Evolutionary conservation across 495 filamentous ascomycete genomes (phyloP).

Genomic region (Chaetomium fimeti): DNA sequence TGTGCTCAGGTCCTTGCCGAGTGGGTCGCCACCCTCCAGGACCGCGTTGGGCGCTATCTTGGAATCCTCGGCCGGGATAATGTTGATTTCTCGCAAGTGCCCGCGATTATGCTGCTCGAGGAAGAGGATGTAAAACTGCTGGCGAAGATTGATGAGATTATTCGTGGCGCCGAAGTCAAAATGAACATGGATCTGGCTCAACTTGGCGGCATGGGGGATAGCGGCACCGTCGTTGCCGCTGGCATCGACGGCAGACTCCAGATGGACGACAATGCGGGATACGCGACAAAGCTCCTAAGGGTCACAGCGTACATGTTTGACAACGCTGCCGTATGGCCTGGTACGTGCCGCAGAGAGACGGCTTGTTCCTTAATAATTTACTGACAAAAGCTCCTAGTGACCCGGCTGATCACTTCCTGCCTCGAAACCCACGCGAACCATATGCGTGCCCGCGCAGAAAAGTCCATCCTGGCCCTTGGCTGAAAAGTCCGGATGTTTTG

Average conservation of each 20-base stretch:
- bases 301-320: conserved; percentile 89
- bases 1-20: conserved; percentile 96
- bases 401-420: conserved; percentile 81
- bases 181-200: conserved; percentile 57
- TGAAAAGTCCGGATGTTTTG: neutral
- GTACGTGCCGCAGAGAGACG: conserved; percentile 49
- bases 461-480: conserved; percentile 48
- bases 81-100: conserved; percentile 71
- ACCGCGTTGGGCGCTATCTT: conserved; percentile 84
- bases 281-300: conserved; percentile 80
- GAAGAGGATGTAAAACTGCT: conserved; percentile 89
- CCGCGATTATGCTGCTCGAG: conserved; percentile 84
- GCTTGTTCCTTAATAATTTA: neutral
- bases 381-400: conserved; percentile 54
- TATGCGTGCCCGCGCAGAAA: conserved; percentile 67
- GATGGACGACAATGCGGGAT: conserved; percentile 65
- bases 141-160: conserved; percentile 77
- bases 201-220: conserved; percentile 10
- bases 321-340: conserved; percentile 87
- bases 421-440: conserved; percentile 82
- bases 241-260: conserved; percentile 55
- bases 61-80: conserved; percentile 83
- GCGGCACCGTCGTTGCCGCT: conserved; percentile 37
- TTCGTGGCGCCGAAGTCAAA: conserved; percentile 76
- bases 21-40: conserved; percentile 93